Conservation (phyloP, 352 stramenopile genomes). For the Globisporangium cylindrosporum region DNA sequence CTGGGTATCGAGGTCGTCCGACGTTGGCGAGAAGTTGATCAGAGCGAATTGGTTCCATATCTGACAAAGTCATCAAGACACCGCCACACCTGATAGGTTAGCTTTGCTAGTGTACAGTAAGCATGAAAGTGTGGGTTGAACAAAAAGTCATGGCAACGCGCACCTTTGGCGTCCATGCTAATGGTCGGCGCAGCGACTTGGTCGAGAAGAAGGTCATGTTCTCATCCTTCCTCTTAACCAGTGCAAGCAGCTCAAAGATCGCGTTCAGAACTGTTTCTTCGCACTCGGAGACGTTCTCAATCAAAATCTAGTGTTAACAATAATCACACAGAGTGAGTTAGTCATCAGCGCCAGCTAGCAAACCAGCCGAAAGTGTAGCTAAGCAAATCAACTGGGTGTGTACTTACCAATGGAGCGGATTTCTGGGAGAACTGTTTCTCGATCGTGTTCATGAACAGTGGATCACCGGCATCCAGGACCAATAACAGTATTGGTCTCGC, state of each 20-base stretch:
- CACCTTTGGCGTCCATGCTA: constrained; percentile 50
- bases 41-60: constrained; percentile 49
- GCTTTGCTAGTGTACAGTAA: background rate
- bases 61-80: constrained; percentile 17
- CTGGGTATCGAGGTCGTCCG: constrained; percentile 33
- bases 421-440: constrained; percentile 45
- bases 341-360: background rate
- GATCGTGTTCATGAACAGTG: constrained; percentile 28
- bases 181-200: constrained; percentile 28
- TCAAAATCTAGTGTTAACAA: constrained; percentile 30
- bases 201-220: constrained; percentile 44
- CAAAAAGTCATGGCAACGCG: background rate
- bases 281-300: constrained; percentile 46
- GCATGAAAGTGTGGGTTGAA: no score
- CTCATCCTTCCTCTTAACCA: constrained; percentile 39
- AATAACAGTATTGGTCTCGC: constrained; percentile 14
- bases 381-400: background rate
- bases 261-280: constrained; percentile 36
- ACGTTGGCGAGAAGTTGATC: constrained; percentile 40
- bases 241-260: constrained; percentile 32
- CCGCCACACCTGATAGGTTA: background rate
- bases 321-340: background rate
- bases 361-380: background rate
- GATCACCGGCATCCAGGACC: constrained; percentile 45
- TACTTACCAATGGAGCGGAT: constrained; percentile 22